Conservation (phyloP, 192 early-diverging fungal genomes). For the Neocallimastix lanati region DNA sequence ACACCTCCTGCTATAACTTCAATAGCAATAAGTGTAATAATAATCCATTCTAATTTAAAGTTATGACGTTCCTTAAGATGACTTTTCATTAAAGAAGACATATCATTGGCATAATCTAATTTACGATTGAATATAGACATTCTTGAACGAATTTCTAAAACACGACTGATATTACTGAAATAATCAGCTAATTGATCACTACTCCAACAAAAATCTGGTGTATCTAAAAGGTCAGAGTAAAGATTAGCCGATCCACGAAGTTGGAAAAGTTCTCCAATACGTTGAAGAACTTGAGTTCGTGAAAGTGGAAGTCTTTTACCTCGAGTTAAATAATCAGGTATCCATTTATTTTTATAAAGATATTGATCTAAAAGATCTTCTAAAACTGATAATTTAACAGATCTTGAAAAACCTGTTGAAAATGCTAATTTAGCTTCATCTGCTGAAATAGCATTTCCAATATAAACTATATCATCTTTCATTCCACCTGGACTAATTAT, state of each 20-base stretch:
- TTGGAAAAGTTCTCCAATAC: conserved; percentile 25
- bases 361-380: conserved; percentile 30
- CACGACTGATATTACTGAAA: conserved; percentile 22
- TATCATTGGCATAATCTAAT: conserved; percentile 48
- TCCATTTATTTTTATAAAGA: conserved; percentile 17
- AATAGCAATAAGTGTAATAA: conserved; percentile 11
- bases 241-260: conserved; percentile 34
- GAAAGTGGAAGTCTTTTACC: conserved; percentile 23
- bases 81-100: conserved; percentile 26
- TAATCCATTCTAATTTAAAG: conserved; percentile 16
- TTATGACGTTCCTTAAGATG: conserved; percentile 33
- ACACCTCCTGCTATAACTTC: conserved; percentile 9
- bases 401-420: conserved; percentile 32
- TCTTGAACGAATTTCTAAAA: conserved; percentile 31
- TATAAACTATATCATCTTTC: conserved; percentile 21
- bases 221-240: conserved; percentile 33
- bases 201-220: conserved; percentile 42
- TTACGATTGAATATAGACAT: conserved; percentile 42
- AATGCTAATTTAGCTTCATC: conserved; percentile 30
- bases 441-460: conserved; percentile 20
- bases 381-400: conserved; percentile 27
- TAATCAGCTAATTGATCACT: conserved; percentile 22
- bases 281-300: conserved; percentile 19
- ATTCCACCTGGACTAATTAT: conserved; percentile 13
- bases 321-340: conserved; percentile 21